Base-by-base conservation (phyloP, 352 stramenopile genomes). In the Pythium pyrilobum region DNA sequence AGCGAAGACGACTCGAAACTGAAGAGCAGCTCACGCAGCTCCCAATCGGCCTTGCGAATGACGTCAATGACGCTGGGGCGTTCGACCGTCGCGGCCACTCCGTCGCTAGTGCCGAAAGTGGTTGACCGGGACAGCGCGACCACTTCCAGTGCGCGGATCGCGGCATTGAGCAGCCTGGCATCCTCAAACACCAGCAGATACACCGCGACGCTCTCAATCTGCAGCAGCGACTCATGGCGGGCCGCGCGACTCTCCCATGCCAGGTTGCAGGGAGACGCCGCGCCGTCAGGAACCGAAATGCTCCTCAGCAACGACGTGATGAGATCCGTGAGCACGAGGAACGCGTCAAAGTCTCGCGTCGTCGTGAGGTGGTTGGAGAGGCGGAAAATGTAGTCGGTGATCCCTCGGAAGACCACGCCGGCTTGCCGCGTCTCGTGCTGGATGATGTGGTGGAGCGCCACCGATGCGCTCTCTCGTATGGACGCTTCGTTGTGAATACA, bases 351-450 rank as follows among this genome's bases (percentile, higher is more conserved):
- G 31, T 81, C 71, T 3, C 28, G 55, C 1, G 47, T 32, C 2
- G 40, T 60, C 16, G 48, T 45, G n/a, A 72, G 62, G 24, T 77
- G 64, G 40, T 69, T 59, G 0, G 73, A 68, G 43, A 83, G 68
- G 10, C 71, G 67, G 21, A 92, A 66, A 4, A 89, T 54, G 53
- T 76, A 87, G 40, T 88, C 74, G 7, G 75, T 85, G 15, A 92
- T 37, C 1, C 64, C 73, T 12, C 74, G 77, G 7, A 89, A 53
- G 9, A 90, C 64, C 2, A 52, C 39, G 2, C 47, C 55, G 18
- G 68, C 76, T 18, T 71, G 54, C 1, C 20, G 28, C n/a, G 43
- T 47, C 13, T 59, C 46, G 4, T 32, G 20, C 23, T 28, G 51
- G 5, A 74, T 57, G 24, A 92, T 57, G 2, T 59, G 46, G 12